These are phyloP conservation scores for Aspergillus sp. DNA, from an alignment of 2,329 filamentous ascomycete genomes.

Conservation along the genomic window DNA sequence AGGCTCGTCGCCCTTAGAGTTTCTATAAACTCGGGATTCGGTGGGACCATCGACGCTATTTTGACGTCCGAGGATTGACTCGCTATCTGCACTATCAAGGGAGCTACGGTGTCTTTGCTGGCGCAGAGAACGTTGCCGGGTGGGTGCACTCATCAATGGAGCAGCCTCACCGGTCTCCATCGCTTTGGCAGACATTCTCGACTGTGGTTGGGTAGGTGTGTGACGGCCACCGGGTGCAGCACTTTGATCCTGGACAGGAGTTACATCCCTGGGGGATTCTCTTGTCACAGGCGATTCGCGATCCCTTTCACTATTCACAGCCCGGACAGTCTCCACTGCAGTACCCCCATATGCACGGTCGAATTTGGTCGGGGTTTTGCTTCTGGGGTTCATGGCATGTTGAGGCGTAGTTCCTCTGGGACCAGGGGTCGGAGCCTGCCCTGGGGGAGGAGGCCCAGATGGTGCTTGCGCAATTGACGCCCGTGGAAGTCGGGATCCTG, in stretches of 20 bases:
- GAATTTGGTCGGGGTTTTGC: conserved; percentile 48
- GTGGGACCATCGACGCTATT: conserved; percentile 35
- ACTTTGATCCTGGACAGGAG: conserved; percentile 40
- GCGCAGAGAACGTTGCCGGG: conserved; percentile 49
- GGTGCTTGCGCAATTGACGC: conserved; percentile 57
- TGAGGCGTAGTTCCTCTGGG: conserved; percentile 44
- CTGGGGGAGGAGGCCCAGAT: conserved; percentile 60
- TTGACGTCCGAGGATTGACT: conserved; percentile 46
- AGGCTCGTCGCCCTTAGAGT: conserved; percentile 40
- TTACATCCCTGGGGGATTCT: conserved; percentile 35
- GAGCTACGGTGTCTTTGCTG: conserved; percentile 60
- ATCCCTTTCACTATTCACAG: conserved; percentile 43
- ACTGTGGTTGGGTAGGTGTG: conserved; percentile 54
- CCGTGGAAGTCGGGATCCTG: conserved; percentile 55
- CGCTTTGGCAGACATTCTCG: conserved; percentile 38
- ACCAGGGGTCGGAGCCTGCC: conserved; percentile 58
- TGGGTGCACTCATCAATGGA: conserved; percentile 38
- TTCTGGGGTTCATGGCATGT: conserved; percentile 30
- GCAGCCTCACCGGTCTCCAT: conserved; percentile 45
- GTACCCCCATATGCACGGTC: conserved; percentile 42
- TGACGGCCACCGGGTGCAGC: conserved; percentile 57
- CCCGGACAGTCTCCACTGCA: conserved; percentile 38
- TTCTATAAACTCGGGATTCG: conserved; percentile 34
- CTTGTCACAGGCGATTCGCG: conserved; percentile 44
- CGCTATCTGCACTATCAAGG: conserved; percentile 60